Conservation (phyloP, 2,329 filamentous ascomycete genomes). For the Endothia cerciana region DNA sequence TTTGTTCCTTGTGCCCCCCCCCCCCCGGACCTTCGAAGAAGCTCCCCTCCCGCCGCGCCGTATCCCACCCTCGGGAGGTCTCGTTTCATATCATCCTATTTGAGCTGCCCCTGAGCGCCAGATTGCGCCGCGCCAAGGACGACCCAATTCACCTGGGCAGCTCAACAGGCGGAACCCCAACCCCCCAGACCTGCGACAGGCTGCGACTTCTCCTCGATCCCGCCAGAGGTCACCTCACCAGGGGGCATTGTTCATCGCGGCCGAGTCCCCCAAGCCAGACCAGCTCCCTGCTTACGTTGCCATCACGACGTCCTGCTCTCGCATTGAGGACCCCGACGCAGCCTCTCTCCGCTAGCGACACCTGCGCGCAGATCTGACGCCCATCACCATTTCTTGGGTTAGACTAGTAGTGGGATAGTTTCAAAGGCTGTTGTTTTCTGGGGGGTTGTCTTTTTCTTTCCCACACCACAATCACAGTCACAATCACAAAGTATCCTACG, state of each 20-base stretch:
- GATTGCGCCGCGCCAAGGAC: conserved; percentile 10
- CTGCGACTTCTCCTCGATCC: not conserved
- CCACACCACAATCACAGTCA: not conserved
- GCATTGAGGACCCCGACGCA: not conserved
- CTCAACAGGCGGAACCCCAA: not conserved
- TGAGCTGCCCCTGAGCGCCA: conserved; percentile 10
- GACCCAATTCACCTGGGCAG: not conserved
- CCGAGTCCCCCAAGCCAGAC: not conserved
- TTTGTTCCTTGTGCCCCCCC: conserved; percentile 1
- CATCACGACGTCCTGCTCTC: not conserved
- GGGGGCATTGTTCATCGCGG: not conserved
- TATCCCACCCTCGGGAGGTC: conserved; percentile 8
- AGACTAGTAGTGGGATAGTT: not conserved
- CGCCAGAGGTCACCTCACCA: not conserved
- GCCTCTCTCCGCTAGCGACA: conserved; percentile 1
- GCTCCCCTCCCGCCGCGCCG: not conserved
- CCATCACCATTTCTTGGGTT: conserved; percentile 28
- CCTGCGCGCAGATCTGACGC: conserved; percentile 9
- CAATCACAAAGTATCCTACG: not conserved
- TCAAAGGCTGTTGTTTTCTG: no score
- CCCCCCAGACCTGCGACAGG: not conserved
- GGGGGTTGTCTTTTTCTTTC: not conserved
- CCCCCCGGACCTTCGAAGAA: not conserved
- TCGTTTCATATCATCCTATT: conserved; percentile 10
- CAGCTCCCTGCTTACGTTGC: not conserved